Evolutionary conservation across 257 asterid species (phyloP), one percentile per base, ranked within the genome.

Genomic region (Oldenlandia corymbosa): DNA sequence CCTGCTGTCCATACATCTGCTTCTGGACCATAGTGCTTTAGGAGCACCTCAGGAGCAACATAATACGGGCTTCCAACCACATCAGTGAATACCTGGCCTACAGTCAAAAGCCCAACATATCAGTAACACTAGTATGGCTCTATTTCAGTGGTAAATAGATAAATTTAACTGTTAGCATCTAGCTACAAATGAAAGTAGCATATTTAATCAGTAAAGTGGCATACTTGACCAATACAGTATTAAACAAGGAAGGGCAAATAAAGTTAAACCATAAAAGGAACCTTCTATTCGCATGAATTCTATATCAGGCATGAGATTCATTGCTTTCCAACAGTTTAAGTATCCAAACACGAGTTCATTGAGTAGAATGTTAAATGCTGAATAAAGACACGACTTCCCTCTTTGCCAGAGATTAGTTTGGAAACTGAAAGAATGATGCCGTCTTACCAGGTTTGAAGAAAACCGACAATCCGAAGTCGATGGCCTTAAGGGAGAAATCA

Each of bases 1-100:
- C 96, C 96, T 42, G 96, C 96, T 39, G 96, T 91, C 98, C 98
- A 91, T 26, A 88, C 96, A 65, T 91, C 98, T 70, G 96, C 95
- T 75, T 83, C 88, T 20, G 95, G 98, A 46, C 98, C 98, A 79
- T 88, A 91, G 71, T 76, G 83, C 88, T 88, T 88, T 83, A 77
- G 54, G 54, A 91, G 94, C 59, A 91, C 96, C 88, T 91, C 97
- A 46, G 97, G 97, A 50, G 97, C 97, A 17, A 91, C 96, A 57
- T 91, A 91, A 64, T 91, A 91, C 23, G 98, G 98, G 81, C 98
- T 91, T 62, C 98, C 98, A 51, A 91, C 98, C 53, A 91, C 96
- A 76, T 91, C 98, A 7, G 86, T 83, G 79, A 91, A 91, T 65
- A 84, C 76, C 79, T 91, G 96, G 74, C 91, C 98, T 91, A 87